Percentiles rank a stretch among this genome's conserved stretches.
phyloP scores from a whole-genome alignment of 2,329 filamentous ascomycete species.

The Colletotrichum cereale region DNA sequence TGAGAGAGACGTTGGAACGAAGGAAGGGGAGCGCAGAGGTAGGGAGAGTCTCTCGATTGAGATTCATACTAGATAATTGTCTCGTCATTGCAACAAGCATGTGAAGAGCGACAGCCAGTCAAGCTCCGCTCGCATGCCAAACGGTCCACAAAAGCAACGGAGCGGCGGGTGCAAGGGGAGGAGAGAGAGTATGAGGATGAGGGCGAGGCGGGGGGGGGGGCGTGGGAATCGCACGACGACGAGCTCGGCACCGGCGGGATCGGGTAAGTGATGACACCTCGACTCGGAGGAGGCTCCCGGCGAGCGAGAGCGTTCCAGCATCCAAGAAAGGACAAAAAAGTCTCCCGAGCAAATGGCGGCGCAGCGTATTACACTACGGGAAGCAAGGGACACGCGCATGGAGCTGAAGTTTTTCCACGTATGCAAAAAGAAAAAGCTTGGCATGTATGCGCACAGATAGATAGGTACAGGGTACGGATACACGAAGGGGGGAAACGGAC shows the following conservation, averaged over 20 bases:
- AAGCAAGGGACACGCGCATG: slow-evolving; percentile 16
- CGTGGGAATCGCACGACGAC: slow-evolving; percentile 22
- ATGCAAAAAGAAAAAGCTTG: slow-evolving; percentile 1
- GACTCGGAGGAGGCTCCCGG: slow-evolving; percentile 34
- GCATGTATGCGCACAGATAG: neutral
- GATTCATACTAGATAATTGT: slow-evolving; percentile 32
- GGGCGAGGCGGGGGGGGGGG: neutral
- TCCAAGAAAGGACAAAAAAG: neutral
- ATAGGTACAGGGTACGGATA: neutral
- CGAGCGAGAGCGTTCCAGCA: neutral
- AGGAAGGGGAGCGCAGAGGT: neutral
- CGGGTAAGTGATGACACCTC: slow-evolving; percentile 41
- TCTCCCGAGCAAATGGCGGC: neutral
- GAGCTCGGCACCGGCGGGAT: slow-evolving; percentile 26
- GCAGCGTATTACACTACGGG: neutral
- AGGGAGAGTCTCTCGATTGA: slow-evolving; percentile 16
- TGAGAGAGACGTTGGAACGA: neutral
- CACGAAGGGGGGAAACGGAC: neutral
- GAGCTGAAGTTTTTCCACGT: slow-evolving; percentile 1
- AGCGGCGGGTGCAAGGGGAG: slow-evolving; percentile 16
- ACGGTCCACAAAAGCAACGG: slow-evolving; percentile 30
- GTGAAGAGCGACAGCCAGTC: slow-evolving; percentile 25
- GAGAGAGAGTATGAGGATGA: neutral
- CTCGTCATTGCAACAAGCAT: slow-evolving; percentile 22
- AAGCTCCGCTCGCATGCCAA: slow-evolving; percentile 22